Base-by-base conservation (phyloP, 2,329 filamentous ascomycete genomes). In the Cytospora chrysosperma region DNA sequence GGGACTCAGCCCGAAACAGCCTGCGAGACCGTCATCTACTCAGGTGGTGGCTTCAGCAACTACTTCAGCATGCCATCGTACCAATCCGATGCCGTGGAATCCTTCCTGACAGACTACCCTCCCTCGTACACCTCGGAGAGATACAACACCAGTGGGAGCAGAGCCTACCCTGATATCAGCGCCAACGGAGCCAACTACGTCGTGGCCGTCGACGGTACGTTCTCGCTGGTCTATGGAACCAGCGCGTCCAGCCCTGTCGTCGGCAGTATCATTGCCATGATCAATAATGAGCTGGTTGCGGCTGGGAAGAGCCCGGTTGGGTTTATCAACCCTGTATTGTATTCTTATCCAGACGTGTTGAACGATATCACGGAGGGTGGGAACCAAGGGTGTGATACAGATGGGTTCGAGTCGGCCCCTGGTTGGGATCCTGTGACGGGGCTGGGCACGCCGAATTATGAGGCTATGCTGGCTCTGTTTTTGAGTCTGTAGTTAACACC, bases 251-350 rank as follows among this genome's bases (percentile, higher is more conserved):
- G 56, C 40, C 64, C 64, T 21, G 59, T 61, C 4, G 55, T 66
- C 28, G 64, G 64, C 26, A 59, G 54, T 40, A 59, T 66, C 21
- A 60, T 66, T 32, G 55, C 64, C 19, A 53, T 66, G 2, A 64
- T 66, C 54, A 66, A 66, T 52, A 61, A 64, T 21, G 64, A 64
- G 59, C 64, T 59, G 27, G 51, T 53, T 17, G 27, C 43, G 1
- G 62, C 51, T 15, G 64, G 64, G 10, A 66, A 66, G 59, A 64
- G 64, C 51, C 63, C 62, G 26, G 63, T 66, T 21, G 64, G 64
- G 13, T 66, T 66, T 24, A 58, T 66, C 28, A 66, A 66, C 21
- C 64, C 64, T 7, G 58, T 56, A 15, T 30, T 63, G 43, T 66
- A 66, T 27, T 58, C 61, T 2, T 53, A 66, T 21, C 64, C 62